Percentiles rank a stretch among this genome's conserved stretches.
phyloP scores from a whole-genome alignment of 805 yeast species.

The Candida hispaniensis region DNA sequence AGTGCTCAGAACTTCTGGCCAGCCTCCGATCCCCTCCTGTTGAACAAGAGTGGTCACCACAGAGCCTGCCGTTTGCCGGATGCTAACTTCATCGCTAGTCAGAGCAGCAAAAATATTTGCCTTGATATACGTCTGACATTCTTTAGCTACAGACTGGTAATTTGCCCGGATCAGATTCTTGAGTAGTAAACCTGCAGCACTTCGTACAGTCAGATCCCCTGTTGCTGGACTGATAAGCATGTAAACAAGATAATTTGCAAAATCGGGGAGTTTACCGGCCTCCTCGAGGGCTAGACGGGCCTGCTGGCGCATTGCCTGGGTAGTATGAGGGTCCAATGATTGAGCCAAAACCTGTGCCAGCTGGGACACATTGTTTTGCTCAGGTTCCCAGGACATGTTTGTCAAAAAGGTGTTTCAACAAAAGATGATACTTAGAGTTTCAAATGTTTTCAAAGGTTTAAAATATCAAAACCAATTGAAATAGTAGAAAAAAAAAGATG shows the following conservation, averaged over 20 bases:
- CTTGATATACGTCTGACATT: slow-evolving; percentile 37
- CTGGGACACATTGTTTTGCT: slow-evolving; percentile 49
- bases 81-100: slow-evolving; percentile 43
- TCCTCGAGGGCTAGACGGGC: slow-evolving; percentile 62
- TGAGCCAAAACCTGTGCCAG: slow-evolving; percentile 56
- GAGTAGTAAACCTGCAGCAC: slow-evolving; percentile 78
- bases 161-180: slow-evolving; percentile 55
- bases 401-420: no score
- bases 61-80: slow-evolving; percentile 82
- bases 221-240: slow-evolving; percentile 39
- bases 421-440: no score
- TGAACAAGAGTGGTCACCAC: slow-evolving; percentile 74
- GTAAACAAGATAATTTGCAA: slow-evolving; percentile 67
- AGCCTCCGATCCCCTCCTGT: slow-evolving; percentile 48
- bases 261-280: slow-evolving; percentile 63
- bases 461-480: no score
- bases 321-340: slow-evolving; percentile 59
- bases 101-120: slow-evolving; percentile 39
- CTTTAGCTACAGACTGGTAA: slow-evolving; percentile 26
- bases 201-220: slow-evolving; percentile 46
- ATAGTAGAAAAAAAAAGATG: no score
- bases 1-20: slow-evolving; percentile 69
- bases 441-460: no score
- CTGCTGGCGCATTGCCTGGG: slow-evolving; percentile 41
- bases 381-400: slow-evolving; percentile 34